Evolutionary conservation across 164 flowering plant species (phyloP).

Genomic region (Vitis riparia): DNA sequence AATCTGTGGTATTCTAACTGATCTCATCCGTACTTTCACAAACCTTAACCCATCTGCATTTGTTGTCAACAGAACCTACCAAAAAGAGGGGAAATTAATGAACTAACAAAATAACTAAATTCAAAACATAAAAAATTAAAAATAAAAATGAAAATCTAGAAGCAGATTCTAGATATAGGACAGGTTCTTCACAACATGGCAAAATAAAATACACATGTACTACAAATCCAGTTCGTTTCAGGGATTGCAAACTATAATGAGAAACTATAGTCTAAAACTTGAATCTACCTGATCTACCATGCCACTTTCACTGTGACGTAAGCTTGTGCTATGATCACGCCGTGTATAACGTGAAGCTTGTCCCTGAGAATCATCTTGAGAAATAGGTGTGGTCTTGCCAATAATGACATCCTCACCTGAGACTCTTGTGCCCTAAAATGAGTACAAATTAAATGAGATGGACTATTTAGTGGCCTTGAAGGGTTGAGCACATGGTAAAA

Average conservation of each 20-base stretch:
- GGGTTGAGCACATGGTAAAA: too few species aligned
- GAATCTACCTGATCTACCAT: slow-evolving; percentile 87
- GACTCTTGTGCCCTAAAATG: slow-evolving; percentile 82
- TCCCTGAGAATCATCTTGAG: slow-evolving; percentile 90
- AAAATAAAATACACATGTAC: too few species aligned
- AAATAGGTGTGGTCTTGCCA: slow-evolving; percentile 93
- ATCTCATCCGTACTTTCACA: slow-evolving; percentile 93
- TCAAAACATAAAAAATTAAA: too few species aligned
- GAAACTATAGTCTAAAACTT: too few species aligned
- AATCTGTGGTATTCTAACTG: slow-evolving; percentile 93
- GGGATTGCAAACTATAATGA: too few species aligned
- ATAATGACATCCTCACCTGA: slow-evolving; percentile 98
- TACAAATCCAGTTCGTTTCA: too few species aligned
- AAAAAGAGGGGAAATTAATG: not conserved
- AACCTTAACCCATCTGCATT: slow-evolving; percentile 98
- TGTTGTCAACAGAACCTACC: slow-evolving; percentile 85
- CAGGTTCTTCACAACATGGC: too few species aligned
- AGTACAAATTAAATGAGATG: not conserved
- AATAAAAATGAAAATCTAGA: too few species aligned
- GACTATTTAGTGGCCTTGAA: too few species aligned
- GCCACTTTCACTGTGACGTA: slow-evolving; percentile 96
- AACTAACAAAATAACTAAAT: too few species aligned
- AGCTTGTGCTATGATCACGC: slow-evolving; percentile 94
- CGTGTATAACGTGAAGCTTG: slow-evolving; percentile 76
- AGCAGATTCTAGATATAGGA: too few species aligned